Conservation (phyloP, 2,329 filamentous ascomycete species). For the Diaporthe sp. region DNA sequence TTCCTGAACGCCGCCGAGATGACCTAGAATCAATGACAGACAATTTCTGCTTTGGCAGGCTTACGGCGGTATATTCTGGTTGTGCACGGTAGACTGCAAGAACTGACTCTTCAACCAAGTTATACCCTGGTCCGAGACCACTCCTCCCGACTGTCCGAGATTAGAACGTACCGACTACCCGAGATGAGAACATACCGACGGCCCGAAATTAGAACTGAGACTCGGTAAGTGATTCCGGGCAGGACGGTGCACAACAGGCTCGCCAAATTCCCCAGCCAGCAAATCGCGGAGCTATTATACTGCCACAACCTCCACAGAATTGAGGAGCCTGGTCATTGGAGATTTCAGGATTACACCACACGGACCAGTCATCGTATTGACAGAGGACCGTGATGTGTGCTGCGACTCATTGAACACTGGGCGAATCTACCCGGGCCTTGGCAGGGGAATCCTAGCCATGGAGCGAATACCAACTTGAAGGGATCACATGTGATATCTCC, state of each 20-base stretch:
- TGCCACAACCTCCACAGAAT: not conserved
- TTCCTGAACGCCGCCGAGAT: not conserved
- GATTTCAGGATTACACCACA: not conserved
- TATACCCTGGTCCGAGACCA: not conserved
- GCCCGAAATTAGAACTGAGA: not conserved
- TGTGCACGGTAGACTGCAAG: not conserved
- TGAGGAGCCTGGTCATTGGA: not conserved
- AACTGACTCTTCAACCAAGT: not conserved
- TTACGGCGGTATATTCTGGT: not conserved
- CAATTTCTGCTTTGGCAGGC: not conserved
- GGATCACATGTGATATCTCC: not conserved
- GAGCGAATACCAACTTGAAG: not conserved
- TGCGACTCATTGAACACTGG: not conserved
- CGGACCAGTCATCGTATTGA: not conserved
- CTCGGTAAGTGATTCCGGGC: not conserved
- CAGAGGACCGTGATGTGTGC: not conserved
- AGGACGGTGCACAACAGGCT: not conserved
- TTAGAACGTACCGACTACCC: not conserved
- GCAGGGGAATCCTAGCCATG: not conserved
- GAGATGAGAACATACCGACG: not conserved
- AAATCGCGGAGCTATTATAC: not conserved
- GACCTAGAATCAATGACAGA: not conserved
- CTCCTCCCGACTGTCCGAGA: not conserved
- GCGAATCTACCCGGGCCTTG: not conserved
- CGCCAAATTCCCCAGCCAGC: not conserved